Conservation (phyloP, 257 asterid genomes). For the Echites panduratus region DNA sequence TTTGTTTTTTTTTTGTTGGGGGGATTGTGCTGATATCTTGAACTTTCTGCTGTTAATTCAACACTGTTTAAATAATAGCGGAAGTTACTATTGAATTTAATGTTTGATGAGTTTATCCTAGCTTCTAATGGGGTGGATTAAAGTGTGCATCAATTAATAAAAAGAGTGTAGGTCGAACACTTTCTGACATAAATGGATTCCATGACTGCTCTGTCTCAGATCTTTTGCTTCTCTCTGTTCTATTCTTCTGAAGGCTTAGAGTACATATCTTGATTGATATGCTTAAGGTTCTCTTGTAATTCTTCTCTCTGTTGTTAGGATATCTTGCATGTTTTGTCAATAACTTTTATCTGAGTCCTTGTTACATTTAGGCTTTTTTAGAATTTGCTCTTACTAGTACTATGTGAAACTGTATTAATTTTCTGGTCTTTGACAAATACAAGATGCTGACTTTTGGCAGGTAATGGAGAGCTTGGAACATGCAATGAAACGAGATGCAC, state of each 20-base stretch:
- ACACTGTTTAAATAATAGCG: not conserved
- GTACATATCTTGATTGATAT: not conserved
- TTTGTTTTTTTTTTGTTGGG: not conserved
- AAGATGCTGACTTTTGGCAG: slow-evolving; percentile 31
- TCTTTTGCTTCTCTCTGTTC: not conserved
- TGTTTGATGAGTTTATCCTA: not conserved
- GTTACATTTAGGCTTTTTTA: not conserved
- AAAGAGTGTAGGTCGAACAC: not conserved
- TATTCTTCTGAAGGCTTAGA: not conserved
- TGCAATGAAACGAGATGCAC: slow-evolving; percentile 87
- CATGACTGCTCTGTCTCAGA: not conserved
- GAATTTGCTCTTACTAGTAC: not conserved
- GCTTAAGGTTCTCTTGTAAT: not conserved
- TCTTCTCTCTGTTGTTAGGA: not conserved
- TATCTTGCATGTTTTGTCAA: not conserved
- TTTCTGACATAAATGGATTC: not conserved
- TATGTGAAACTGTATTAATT: not conserved
- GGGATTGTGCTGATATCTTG: not conserved
- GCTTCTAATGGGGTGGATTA: not conserved
- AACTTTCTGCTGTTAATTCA: not conserved
- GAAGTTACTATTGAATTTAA: not conserved
- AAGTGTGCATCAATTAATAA: not conserved
- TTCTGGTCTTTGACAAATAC: not conserved
- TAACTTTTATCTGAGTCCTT: not conserved
- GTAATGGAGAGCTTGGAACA: slow-evolving; percentile 96